phyloP scores from a whole-genome alignment of 2,329 filamentous ascomycete species.

The Fusarium pseudograminearum region DNA sequence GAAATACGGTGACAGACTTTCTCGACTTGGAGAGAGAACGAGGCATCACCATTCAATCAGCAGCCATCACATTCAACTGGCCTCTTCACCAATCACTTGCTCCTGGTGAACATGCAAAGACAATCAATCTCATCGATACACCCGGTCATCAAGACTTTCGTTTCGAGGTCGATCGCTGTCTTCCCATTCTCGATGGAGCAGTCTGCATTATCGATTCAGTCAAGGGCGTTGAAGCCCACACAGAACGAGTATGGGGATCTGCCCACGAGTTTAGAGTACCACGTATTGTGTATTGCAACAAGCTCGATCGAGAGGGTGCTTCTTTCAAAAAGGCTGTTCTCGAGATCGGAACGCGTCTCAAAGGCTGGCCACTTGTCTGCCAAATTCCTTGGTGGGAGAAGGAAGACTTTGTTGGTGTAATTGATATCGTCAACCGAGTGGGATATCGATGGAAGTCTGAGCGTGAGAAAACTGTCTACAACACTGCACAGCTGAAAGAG shows the following conservation, averaged over 20 bases:
- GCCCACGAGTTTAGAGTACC: slow-evolving; percentile 89
- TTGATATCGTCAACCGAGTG: slow-evolving; percentile 81
- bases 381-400: slow-evolving; percentile 96
- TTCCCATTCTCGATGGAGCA: slow-evolving; percentile 88
- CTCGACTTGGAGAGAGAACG: slow-evolving; percentile 90
- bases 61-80: slow-evolving; percentile 96
- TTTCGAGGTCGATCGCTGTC: slow-evolving; percentile 92
- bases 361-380: slow-evolving; percentile 89
- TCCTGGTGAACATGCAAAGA: slow-evolving; percentile 65
- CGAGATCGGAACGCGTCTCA: slow-evolving; percentile 83
- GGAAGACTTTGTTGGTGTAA: slow-evolving; percentile 83
- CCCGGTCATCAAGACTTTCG: slow-evolving; percentile 98
- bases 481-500: slow-evolving; percentile 47
- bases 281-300: slow-evolving; percentile 81
- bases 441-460: slow-evolving; percentile 77
- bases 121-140: slow-evolving; percentile 90
- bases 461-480: slow-evolving; percentile 54
- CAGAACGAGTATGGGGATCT: slow-evolving; percentile 94
- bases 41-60: slow-evolving; percentile 97
- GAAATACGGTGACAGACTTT: slow-evolving; percentile 97
- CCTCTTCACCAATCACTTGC: slow-evolving; percentile 67
- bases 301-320: slow-evolving; percentile 81
- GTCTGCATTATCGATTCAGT: slow-evolving; percentile 95
- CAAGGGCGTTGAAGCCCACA: slow-evolving; percentile 95
- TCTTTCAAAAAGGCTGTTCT: slow-evolving; percentile 85